These are phyloP conservation scores for Lignosus rhinocerotis DNA, from an alignment of 1,284 basidiomycete species.

Conservation along the genomic window DNA sequence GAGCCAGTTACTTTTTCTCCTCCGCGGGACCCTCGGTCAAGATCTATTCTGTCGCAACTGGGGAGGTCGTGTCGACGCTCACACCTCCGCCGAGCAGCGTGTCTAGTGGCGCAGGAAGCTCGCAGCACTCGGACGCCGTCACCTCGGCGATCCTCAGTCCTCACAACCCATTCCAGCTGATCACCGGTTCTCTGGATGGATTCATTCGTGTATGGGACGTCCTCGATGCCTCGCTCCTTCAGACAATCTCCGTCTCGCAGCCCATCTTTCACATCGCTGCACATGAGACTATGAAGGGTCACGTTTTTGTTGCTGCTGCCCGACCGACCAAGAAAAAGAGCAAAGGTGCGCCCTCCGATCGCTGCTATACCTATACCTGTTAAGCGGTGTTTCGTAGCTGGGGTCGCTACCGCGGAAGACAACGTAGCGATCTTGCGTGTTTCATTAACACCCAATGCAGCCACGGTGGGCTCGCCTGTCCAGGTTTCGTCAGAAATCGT, in stretches of 20 bases:
- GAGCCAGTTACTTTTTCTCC: constrained; percentile 82
- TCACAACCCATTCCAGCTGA: constrained; percentile 85
- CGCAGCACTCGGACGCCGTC: constrained; percentile 45
- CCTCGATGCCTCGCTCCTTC: constrained; percentile 80
- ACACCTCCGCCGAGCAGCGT: constrained; percentile 43
- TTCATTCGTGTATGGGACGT: constrained; percentile 92
- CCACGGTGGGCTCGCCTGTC: constrained; percentile 41
- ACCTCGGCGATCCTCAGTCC: constrained; percentile 83
- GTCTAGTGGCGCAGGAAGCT: constrained; percentile 40
- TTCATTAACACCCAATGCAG: constrained; percentile 53
- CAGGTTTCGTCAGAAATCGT: constrained; percentile 53
- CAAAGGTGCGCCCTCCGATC: constrained; percentile 42
- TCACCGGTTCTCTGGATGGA: constrained; percentile 86
- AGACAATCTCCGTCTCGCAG: constrained; percentile 68
- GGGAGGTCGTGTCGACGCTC: constrained; percentile 82
- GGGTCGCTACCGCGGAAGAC: constrained; percentile 38
- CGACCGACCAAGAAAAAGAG: constrained; percentile 48
- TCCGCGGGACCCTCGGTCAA: constrained; percentile 77
- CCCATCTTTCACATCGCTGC: constrained; percentile 76
- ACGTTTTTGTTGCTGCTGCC: constrained; percentile 69
- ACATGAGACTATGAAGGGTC: constrained; percentile 65
- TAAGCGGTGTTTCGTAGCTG: constrained; percentile 9
- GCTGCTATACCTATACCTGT: neutral
- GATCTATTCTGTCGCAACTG: constrained; percentile 77
- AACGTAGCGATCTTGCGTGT: constrained; percentile 61